Base-by-base conservation (phyloP, 2,329 filamentous ascomycete genomes). In the Pezicula neosporulosa region DNA sequence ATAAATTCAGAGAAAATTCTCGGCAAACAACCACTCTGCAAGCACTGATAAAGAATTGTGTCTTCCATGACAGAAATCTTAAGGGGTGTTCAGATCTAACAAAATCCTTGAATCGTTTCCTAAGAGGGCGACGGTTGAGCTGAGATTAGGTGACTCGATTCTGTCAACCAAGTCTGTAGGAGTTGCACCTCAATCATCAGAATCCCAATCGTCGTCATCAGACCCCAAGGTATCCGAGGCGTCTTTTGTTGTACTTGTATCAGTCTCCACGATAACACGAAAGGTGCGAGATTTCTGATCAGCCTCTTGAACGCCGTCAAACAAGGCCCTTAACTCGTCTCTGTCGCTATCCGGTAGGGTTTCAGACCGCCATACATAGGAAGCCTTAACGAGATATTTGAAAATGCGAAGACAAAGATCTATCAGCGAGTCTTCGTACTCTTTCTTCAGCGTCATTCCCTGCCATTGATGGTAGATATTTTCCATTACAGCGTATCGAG, bases 401-500 rank as follows among this genome's bases (percentile, higher is more conserved):
- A 58, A 44, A 4, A 55, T 50, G 8, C 21, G 47, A 1, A 41
- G 36, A 37, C 52, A 58, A 2, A 58, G 54, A 6, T 48, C 48
- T 2, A 55, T 8, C 4, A 58, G 44, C 2, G 52, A 38, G 1
- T 30, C 35, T 33, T 49, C 48, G 35, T 56, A 56, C 18, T 58
- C 50, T 13, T 43, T 37, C 12, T 53, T 50, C 2, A 56, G 6
- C 39, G 7, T 13, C 54, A 57, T 57, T 3, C 35, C 48, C 15
- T 36, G 30, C 54, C 54, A 56, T 15, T 56, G 47, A 30, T 37
- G 18, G 44, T 56, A 59, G 5, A 60, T 49, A 24, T 56, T 59
- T 33, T 60, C 57, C 56, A 59, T 60, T 6, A 59, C 58, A 13
- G 52, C 49, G 33, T 59, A 60, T 7, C 58, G 55, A 3, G 56